Percentiles rank a stretch among this genome's conserved stretches.
Conservation (phyloP, 2,329 filamentous ascomycete genomes). For the Botrytis paeoniae region DNA sequence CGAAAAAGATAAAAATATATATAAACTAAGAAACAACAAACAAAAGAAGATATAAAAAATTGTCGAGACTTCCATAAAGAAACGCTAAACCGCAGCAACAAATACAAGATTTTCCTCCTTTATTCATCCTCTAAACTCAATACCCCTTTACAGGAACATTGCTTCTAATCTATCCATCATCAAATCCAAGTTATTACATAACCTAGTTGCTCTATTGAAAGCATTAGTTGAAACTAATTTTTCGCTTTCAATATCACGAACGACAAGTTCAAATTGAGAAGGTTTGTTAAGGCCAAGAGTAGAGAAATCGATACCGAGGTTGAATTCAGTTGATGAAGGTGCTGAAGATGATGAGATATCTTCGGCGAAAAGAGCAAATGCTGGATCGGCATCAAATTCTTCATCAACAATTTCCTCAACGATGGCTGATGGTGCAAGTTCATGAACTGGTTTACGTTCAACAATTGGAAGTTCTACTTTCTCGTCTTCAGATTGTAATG, state of each 20-base stretch:
- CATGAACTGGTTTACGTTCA: slow-evolving; percentile 40
- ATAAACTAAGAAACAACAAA: slow-evolving; percentile 2
- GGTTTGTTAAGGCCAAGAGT: slow-evolving; percentile 63
- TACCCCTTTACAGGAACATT: slow-evolving; percentile 27
- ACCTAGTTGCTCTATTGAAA: slow-evolving; percentile 28
- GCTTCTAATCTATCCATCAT: slow-evolving; percentile 31
- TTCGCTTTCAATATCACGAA: slow-evolving; percentile 49
- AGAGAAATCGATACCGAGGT: slow-evolving; percentile 46
- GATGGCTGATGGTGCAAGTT: slow-evolving; percentile 21
- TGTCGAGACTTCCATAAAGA: not conserved
- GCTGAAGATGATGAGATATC: slow-evolving; percentile 31
- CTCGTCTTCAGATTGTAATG: slow-evolving; percentile 40
- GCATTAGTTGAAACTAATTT: slow-evolving; percentile 37
- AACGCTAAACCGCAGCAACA: slow-evolving; percentile 30
- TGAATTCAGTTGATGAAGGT: slow-evolving; percentile 38
- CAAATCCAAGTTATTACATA: slow-evolving; percentile 33
- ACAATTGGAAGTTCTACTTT: slow-evolving; percentile 51
- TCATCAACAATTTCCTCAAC: slow-evolving; percentile 44
- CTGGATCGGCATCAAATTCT: slow-evolving; percentile 61
- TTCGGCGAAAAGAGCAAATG: slow-evolving; percentile 58
- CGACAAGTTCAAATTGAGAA: slow-evolving; percentile 61
- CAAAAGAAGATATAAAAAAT: not conserved
- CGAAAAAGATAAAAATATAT: slow-evolving; percentile 14
- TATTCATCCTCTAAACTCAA: not conserved
- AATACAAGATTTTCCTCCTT: slow-evolving; percentile 19